Evolutionary conservation across 176 grass and related monocot genomes (phyloP).

Genomic region (Oryza meyeriana): DNA sequence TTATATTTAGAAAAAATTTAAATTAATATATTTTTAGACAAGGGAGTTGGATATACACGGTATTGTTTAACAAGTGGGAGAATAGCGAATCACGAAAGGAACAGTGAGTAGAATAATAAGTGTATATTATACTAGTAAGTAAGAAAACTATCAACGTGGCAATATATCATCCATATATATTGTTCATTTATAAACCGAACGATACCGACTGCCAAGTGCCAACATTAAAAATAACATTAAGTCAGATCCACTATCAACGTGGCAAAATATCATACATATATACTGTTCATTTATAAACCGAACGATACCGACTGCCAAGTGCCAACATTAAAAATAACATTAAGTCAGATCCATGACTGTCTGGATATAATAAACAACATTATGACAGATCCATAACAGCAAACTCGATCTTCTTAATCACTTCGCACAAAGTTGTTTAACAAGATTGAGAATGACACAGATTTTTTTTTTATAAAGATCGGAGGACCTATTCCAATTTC

Average conservation of each 20-base stretch:
- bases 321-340: background rate
- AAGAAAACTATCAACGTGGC: background rate
- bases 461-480: background rate
- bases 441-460: background rate
- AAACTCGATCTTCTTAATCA: background rate
- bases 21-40: no score
- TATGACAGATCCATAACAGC: background rate
- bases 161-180: background rate
- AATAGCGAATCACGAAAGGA: no score
- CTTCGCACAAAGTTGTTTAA: background rate
- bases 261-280: background rate
- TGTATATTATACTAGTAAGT: background rate
- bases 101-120: background rate
- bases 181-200: background rate
- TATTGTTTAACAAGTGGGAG: no score
- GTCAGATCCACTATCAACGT: background rate
- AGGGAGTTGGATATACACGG: no score
- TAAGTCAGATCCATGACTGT: background rate
- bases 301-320: background rate
- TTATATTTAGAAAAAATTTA: no score
- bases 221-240: background rate
- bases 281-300: background rate
- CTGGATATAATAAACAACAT: background rate
- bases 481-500: no score
- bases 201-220: background rate